Percentiles rank a stretch among this genome's conserved stretches.
phyloP scores from a whole-genome alignment of 179 eudicot genomes.

The Silene noctiflora region DNA sequence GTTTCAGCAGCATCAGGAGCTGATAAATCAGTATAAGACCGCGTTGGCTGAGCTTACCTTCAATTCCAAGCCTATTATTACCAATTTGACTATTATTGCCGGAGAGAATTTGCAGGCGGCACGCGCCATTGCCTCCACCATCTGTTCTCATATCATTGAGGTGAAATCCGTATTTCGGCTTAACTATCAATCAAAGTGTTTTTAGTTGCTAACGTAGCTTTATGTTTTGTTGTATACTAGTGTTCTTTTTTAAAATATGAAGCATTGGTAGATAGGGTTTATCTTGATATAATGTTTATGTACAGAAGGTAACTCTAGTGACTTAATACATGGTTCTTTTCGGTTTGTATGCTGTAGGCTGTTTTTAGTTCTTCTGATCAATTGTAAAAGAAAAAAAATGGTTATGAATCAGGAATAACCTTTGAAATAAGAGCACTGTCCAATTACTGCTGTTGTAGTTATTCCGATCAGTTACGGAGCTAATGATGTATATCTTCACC shows the following conservation, averaged over 20 bases:
- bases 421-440: conserved; percentile 7
- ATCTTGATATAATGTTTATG: conserved; percentile 9
- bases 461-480: neutral
- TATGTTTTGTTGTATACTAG: conserved; percentile 10
- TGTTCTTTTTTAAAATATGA: conserved; percentile 18
- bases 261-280: conserved; percentile 24
- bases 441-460: neutral
- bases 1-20: conserved; percentile 64
- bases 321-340: neutral
- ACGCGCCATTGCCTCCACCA: conserved; percentile 62
- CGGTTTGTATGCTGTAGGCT: neutral
- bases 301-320: conserved; percentile 19
- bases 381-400: conserved; percentile 26
- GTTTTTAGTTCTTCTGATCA: no score
- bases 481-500: neutral
- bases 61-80: conserved; percentile 94
- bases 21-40: conserved; percentile 72
- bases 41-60: conserved; percentile 87
- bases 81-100: conserved; percentile 89
- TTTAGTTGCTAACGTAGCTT: conserved; percentile 10
- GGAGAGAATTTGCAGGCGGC: conserved; percentile 90
- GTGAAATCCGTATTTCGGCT: conserved; percentile 45
- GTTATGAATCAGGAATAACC: conserved; percentile 25
- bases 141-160: conserved; percentile 86
- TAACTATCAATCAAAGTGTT: conserved; percentile 25